phyloP scores from a whole-genome alignment of 2,329 filamentous ascomycete species.

The Ophiostoma triangulosporum region DNA sequence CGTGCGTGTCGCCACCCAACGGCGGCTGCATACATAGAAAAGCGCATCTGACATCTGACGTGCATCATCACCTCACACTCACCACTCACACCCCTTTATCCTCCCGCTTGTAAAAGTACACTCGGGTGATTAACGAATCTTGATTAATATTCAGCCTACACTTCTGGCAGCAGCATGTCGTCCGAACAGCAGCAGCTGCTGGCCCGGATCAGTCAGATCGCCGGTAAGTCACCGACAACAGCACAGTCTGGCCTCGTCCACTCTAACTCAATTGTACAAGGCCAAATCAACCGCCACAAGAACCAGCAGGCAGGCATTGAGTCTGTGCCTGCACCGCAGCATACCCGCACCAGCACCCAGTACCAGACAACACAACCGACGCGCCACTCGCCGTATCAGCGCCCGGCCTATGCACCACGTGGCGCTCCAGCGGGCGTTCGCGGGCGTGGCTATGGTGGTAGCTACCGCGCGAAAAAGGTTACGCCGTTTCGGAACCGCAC shows the following conservation, averaged over 20 bases:
- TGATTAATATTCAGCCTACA: neutral
- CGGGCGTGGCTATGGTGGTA: constrained; percentile 13
- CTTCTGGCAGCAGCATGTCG: constrained; percentile 20
- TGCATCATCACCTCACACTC: neutral
- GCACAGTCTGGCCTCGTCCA: neutral
- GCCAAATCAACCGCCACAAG: constrained; percentile 70
- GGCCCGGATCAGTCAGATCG: constrained; percentile 38
- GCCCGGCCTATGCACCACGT: constrained; percentile 10
- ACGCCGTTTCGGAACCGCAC: constrained; percentile 35
- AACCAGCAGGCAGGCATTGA: constrained; percentile 39
- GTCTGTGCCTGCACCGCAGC: constrained; percentile 12
- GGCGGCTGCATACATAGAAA: neutral
- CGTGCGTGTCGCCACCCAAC: neutral
- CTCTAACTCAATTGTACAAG: constrained; percentile 26
- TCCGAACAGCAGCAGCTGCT: constrained; percentile 39
- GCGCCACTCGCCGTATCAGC: constrained; percentile 18
- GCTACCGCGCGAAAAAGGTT: constrained; percentile 25
- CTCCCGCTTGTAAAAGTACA: too few species aligned
- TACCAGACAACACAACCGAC: constrained; percentile 12
- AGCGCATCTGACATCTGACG: neutral
- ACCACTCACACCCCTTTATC: too few species aligned
- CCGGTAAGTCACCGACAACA: constrained; percentile 24
- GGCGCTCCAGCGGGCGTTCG: neutral
- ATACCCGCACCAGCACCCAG: constrained; percentile 11
- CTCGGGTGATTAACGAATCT: too few species aligned